These are phyloP conservation scores for Berkeleyomyces basicola DNA, from an alignment of 2,329 filamentous ascomycete genomes.

Conservation along the genomic window DNA sequence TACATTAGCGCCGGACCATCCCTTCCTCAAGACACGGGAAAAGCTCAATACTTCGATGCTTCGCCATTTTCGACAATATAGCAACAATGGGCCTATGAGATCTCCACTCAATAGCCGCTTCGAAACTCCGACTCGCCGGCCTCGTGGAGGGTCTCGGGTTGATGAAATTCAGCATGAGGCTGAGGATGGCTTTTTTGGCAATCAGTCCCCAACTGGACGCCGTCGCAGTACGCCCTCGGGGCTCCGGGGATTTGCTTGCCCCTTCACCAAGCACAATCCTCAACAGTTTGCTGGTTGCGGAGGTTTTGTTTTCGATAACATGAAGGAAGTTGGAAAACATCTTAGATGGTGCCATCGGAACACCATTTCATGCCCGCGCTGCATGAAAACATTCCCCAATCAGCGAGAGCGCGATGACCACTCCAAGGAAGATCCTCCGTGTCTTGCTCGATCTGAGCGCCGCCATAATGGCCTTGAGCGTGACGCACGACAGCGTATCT, in stretches of 20 bases:
- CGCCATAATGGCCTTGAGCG: slow-evolving; percentile 5
- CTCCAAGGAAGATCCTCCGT: slow-evolving; percentile 7
- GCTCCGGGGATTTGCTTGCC: slow-evolving; percentile 6
- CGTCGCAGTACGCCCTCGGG: slow-evolving; percentile 1
- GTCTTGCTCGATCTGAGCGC: neutral
- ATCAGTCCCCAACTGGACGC: neutral
- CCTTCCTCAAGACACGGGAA: slow-evolving; percentile 2
- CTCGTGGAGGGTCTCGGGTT: slow-evolving; percentile 7
- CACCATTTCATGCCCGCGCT: slow-evolving; percentile 10
- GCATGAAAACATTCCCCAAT: slow-evolving; percentile 9
- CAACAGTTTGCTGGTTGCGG: slow-evolving; percentile 9
- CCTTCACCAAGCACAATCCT: slow-evolving; percentile 7
- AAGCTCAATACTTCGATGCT: neutral
- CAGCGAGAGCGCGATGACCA: slow-evolving; percentile 6
- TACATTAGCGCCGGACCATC: neutral
- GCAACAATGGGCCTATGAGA: neutral
- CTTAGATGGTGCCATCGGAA: slow-evolving; percentile 11
- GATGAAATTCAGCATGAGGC: neutral
- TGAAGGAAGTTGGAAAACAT: slow-evolving; percentile 3
- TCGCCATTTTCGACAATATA: neutral
- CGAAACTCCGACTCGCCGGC: neutral
- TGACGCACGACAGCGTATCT: neutral
- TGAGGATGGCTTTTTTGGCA: neutral
- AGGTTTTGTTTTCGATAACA: slow-evolving; percentile 7
- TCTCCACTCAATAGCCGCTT: neutral